Conservation (phyloP, 192 early-diverging fungal species). For the Chytriomyces sp. region DNA sequence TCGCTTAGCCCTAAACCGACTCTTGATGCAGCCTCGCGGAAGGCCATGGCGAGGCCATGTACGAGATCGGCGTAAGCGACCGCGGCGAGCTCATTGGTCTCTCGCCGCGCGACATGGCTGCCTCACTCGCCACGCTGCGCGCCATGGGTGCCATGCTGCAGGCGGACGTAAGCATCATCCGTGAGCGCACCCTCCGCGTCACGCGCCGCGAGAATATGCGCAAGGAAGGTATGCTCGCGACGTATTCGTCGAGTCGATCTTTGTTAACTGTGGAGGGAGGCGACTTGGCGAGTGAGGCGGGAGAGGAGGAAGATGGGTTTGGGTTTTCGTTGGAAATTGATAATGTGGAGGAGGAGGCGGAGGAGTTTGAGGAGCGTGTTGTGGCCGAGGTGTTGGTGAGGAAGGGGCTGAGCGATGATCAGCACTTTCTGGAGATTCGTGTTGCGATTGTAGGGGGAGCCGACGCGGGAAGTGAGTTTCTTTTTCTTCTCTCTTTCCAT, state of each 20-base stretch:
- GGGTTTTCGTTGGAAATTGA: constrained; percentile 30
- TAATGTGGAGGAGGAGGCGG: constrained; percentile 24
- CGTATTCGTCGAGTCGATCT: neutral
- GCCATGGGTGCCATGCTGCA: constrained; percentile 63
- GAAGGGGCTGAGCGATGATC: constrained; percentile 58
- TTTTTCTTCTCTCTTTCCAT: constrained; percentile 17
- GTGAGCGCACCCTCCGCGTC: constrained; percentile 42
- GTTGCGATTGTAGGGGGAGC: constrained; percentile 82
- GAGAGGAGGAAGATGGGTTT: constrained; percentile 31
- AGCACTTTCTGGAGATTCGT: constrained; percentile 77
- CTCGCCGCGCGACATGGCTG: constrained; percentile 58
- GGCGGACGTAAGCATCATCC: constrained; percentile 71
- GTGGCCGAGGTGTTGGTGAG: constrained; percentile 81
- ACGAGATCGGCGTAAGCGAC: constrained; percentile 89
- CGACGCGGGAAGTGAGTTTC: constrained; percentile 59
- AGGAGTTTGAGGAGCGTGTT: constrained; percentile 29
- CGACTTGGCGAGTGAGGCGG: neutral
- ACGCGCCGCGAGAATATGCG: constrained; percentile 11
- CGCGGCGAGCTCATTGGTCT: constrained; percentile 79
- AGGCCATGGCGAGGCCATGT: constrained; percentile 83
- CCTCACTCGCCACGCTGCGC: constrained; percentile 62
- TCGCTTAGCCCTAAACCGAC: neutral
- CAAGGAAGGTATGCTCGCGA: constrained; percentile 19
- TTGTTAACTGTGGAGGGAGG: neutral
- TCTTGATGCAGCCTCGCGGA: constrained; percentile 63